phyloP scores from a whole-genome alignment of 2,329 filamentous ascomycete species.

The Neofusicoccum sp. region DNA sequence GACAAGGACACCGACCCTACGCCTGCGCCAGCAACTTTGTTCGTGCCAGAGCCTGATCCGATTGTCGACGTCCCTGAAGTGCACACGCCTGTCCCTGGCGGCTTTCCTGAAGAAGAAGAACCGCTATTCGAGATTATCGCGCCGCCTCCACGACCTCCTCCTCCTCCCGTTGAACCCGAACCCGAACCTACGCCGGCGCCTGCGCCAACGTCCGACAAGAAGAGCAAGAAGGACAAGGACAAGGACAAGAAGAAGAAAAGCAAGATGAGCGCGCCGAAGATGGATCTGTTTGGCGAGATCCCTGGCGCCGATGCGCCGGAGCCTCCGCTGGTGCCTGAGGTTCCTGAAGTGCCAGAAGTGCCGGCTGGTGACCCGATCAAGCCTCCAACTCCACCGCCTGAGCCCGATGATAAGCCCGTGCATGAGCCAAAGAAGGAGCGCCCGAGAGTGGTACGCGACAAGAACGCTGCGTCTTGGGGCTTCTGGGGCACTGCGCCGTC shows the following conservation, averaged over 20 bases:
- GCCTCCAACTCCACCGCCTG: conserved; percentile 52
- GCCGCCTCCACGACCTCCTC: conserved; percentile 20
- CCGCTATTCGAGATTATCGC: conserved; percentile 1
- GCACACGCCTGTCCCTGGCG: conserved; percentile 44
- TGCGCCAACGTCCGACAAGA: conserved; percentile 20
- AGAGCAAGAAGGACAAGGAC: conserved; percentile 17
- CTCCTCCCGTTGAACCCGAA: conserved; percentile 21
- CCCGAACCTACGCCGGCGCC: conserved; percentile 17
- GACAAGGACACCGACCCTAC: conserved; percentile 9
- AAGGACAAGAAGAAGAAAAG: conserved; percentile 38
- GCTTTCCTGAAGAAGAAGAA: conserved; percentile 47
- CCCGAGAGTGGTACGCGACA: conserved; percentile 70
- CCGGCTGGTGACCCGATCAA: conserved; percentile 27
- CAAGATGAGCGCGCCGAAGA: conserved; percentile 33
- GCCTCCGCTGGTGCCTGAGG: neutral
- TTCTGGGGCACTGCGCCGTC: conserved; percentile 62
- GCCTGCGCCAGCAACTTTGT: neutral
- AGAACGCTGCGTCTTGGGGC: conserved; percentile 68
- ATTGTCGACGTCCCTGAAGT: conserved; percentile 24
- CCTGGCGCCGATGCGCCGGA: neutral
- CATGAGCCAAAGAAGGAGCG: conserved; percentile 70
- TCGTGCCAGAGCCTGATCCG: conserved; percentile 16
- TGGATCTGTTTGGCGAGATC: conserved; percentile 25
- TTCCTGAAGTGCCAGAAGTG: conserved; percentile 21
- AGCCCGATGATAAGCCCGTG: conserved; percentile 35